Conservation (phyloP, 2,329 filamentous ascomycete genomes). For the Fonsecaea nubica region DNA sequence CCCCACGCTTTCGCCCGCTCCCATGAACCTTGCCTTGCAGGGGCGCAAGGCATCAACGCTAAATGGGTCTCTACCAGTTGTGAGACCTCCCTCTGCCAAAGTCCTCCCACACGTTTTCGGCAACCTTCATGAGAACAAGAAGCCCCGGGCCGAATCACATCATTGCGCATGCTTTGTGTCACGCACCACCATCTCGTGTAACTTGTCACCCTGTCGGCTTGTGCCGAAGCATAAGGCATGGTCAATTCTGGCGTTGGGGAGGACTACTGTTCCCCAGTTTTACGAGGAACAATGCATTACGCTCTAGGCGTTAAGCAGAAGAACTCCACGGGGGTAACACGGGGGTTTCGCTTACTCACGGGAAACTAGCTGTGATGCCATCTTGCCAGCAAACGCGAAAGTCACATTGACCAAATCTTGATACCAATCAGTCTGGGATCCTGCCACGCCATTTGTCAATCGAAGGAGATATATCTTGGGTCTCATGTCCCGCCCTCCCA, state of each 20-base stretch:
- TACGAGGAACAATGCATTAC: conserved; percentile 6
- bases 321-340: conserved; percentile 1
- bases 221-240: conserved; percentile 8
- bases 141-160: conserved; percentile 23
- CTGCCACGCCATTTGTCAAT: conserved; percentile 12
- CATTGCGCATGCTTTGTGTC: conserved; percentile 19
- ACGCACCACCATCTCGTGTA: conserved; percentile 16
- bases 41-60: conserved; percentile 8
- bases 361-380: neutral
- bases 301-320: conserved; percentile 1
- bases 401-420: neutral
- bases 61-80: neutral
- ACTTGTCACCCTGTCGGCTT: conserved; percentile 10
- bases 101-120: conserved; percentile 13
- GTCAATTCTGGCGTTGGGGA: conserved; percentile 1
- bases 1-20: conserved; percentile 25
- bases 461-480: conserved; percentile 11
- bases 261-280: conserved; percentile 3
- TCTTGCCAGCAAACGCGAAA: neutral
- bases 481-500: neutral
- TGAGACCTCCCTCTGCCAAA: conserved; percentile 5
- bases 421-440: conserved; percentile 1
- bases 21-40: conserved; percentile 21
- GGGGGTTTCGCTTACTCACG: conserved; percentile 17
- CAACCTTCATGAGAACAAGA: conserved; percentile 6